A percentile compares a stretch with the other conserved stretches of the same genome.
phyloP scores from a whole-genome alignment of 371 early-diverging fungal genomes.

The Smittium culicis region DNA sequence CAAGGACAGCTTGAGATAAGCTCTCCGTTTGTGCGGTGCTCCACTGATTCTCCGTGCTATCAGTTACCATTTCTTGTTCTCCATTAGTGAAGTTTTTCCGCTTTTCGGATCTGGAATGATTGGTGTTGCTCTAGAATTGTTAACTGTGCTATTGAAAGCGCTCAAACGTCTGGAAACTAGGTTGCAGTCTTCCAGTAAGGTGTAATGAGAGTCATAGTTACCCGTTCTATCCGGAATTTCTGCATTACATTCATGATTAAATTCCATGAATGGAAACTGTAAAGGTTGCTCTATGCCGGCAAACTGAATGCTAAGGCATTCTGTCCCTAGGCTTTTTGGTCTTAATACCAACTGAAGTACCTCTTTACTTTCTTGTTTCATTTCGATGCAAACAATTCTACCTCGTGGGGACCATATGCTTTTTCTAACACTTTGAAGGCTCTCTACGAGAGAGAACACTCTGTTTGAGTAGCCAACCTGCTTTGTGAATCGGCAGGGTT shows the following conservation, averaged over 20 bases:
- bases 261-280: too few relatives aligned
- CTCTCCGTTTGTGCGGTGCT: neutral
- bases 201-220: neutral
- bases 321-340: too few relatives aligned
- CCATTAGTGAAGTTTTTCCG: neutral
- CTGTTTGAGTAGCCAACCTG: neutral
- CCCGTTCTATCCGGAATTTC: too few relatives aligned
- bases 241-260: too few relatives aligned
- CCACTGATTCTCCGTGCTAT: neutral
- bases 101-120: neutral
- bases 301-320: too few relatives aligned
- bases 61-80: conserved; percentile 1
- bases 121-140: neutral
- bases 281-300: too few relatives aligned
- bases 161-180: neutral
- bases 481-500: neutral
- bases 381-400: conserved; percentile 1
- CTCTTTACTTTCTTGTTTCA: neutral
- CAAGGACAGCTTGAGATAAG: neutral
- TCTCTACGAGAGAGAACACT: neutral
- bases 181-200: neutral
- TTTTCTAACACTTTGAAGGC: neutral
- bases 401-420: neutral
- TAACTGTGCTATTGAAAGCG: neutral
- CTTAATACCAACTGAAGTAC: neutral